Evolutionary conservation across 2,329 filamentous ascomycete genomes (phyloP).

Genomic region (Bipolaris sorokiniana): DNA sequence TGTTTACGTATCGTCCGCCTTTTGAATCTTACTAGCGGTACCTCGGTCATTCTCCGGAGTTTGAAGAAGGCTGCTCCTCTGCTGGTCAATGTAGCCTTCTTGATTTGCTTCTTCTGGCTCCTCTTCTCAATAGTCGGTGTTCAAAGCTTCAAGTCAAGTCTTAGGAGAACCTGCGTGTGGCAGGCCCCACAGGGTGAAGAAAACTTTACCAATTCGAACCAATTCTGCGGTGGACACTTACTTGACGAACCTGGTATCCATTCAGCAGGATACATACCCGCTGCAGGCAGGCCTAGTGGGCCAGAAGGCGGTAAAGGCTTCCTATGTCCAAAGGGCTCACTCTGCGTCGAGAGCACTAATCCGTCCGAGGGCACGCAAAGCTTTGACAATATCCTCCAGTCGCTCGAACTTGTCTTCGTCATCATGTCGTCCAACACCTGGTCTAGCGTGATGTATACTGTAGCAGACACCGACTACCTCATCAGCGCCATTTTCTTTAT

Average conservation of each 20-base stretch:
- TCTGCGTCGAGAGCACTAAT: slow-evolving; percentile 79
- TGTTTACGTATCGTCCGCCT: slow-evolving; percentile 90
- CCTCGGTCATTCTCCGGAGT: slow-evolving; percentile 90
- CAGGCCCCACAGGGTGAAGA: slow-evolving; percentile 57
- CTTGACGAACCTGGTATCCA: slow-evolving; percentile 57
- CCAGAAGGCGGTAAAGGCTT: slow-evolving; percentile 73
- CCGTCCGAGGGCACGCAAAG: slow-evolving; percentile 86
- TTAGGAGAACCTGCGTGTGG: slow-evolving; percentile 58
- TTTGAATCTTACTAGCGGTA: slow-evolving; percentile 90
- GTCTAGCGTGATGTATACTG: slow-evolving; percentile 91
- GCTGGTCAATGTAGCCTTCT: slow-evolving; percentile 88
- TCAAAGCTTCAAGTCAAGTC: slow-evolving; percentile 77
- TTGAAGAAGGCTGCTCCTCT: slow-evolving; percentile 93
- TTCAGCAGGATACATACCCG: slow-evolving; percentile 69
- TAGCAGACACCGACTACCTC: slow-evolving; percentile 89
- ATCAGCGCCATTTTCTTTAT: slow-evolving; percentile 79
- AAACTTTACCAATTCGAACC: slow-evolving; percentile 63
- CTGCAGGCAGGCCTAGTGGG: slow-evolving; percentile 45
- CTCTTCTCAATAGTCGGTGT: slow-evolving; percentile 96
- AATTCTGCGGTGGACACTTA: slow-evolving; percentile 87
- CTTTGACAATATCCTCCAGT: slow-evolving; percentile 94
- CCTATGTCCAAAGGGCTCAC: slow-evolving; percentile 81
- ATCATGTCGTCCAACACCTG: slow-evolving; percentile 99
- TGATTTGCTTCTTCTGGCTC: slow-evolving; percentile 97
- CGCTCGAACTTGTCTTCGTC: slow-evolving; percentile 92